Evolutionary conservation across 2,329 filamentous ascomycete genomes (phyloP), one percentile per base, ranked within the genome.

Genomic region (Fusarium cyanostomum): DNA sequence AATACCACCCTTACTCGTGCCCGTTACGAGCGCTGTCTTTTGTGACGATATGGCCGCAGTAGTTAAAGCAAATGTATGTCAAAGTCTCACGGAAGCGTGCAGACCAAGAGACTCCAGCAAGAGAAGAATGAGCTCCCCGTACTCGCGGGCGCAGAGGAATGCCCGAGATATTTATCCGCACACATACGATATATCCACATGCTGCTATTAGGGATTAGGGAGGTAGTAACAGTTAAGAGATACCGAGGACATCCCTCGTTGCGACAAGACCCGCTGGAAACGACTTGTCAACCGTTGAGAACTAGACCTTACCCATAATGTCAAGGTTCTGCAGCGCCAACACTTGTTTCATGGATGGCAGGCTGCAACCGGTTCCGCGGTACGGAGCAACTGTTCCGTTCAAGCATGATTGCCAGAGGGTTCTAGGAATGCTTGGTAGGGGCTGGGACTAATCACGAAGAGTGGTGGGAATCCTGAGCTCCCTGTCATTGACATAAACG

Each of bases 1-100:
- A 16, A 80, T 74, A 24, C 79, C 77, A 7, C 77, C 78, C 27
- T 74, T 67, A 56, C 73, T 77, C 50, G 73, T 77, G 24, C 78
- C 77, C 9, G 78, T 80, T 31, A 79, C 74, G 11, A 79, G 68
- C n/a, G 75, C 68, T 10, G 59, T 62, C 45, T 62, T 66, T 44
- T 62, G 55, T 5, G 49, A 43, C 18, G 56, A 30, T 59, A 65
- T 63, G 28, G 15, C 21, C 18, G 11, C 31, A 9, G 37, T 13
- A 13, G 37, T 21, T 24, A 10, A 35, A 37, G 33, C 31, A 37
- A 10, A 18, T n/a, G 21, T 28, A 27, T 48, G 44, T 16, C 13
- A 45, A 18, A 39, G 35, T 5, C 11, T 18, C 12, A n/a, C 30
- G 15, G 9, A 12, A 30, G 24, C 13, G 3, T 30, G 12, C 7